Evolutionary conservation across 2,329 filamentous ascomycete genomes (phyloP).

Genomic region (Camillea tinctor): DNA sequence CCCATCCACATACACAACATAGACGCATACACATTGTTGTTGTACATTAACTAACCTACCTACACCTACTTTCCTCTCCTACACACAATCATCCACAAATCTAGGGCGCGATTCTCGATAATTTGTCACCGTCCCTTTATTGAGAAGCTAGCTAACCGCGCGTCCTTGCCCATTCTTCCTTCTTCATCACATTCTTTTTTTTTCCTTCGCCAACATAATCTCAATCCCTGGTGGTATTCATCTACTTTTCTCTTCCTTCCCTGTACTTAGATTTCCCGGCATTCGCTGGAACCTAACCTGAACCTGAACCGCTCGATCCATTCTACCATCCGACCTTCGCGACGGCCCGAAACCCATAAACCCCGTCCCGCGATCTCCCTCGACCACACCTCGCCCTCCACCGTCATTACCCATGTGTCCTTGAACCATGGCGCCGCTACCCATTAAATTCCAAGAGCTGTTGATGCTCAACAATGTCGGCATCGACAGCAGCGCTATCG

Average conservation of each 20-base stretch:
- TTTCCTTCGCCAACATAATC: background rate
- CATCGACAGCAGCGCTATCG: slow-evolving; percentile 57
- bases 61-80: background rate
- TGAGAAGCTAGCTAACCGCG: background rate
- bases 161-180: background rate
- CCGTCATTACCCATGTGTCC: slow-evolving; percentile 29
- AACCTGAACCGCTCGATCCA: background rate
- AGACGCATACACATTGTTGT: background rate
- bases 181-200: background rate
- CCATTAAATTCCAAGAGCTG: slow-evolving; percentile 92
- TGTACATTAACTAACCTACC: background rate
- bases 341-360: background rate
- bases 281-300: background rate
- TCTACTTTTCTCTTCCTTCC: background rate
- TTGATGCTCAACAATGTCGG: slow-evolving; percentile 61
- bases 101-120: background rate
- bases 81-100: background rate
- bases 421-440: slow-evolving; percentile 64
- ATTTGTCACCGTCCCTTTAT: background rate
- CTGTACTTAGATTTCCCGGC: background rate
- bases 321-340: background rate
- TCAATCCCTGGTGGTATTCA: background rate
- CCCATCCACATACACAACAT: no score
- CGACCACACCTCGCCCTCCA: slow-evolving; percentile 4
- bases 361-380: background rate